These are phyloP conservation scores for Zygosaccharomyces kombuchaensis DNA, from an alignment of 805 yeast species.

Conservation along the genomic window DNA sequence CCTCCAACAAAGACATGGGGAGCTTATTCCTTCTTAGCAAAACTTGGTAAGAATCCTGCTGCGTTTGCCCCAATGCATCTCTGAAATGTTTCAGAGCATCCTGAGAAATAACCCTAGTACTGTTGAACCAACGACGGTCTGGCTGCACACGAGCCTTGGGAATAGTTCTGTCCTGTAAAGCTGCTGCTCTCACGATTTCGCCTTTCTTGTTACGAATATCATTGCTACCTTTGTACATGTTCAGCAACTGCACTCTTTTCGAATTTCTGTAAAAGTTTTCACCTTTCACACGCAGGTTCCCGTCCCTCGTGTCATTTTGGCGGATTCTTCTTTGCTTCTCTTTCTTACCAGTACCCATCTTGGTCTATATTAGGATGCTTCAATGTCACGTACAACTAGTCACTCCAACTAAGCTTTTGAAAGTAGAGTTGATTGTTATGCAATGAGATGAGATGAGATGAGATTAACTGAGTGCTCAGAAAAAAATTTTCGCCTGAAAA, in stretches of 20 bases:
- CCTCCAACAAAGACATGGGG: conserved; percentile 93
- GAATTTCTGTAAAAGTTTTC: conserved; percentile 96
- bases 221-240: conserved; percentile 89
- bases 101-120: conserved; percentile 94
- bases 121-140: conserved; percentile 95
- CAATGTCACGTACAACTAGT: neutral
- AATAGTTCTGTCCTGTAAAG: conserved; percentile 76
- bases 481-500: conserved; percentile 15
- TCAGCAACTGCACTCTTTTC: conserved; percentile 80
- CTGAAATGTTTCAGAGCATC: conserved; percentile 93
- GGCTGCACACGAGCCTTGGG: conserved; percentile 95
- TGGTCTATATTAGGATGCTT: neutral
- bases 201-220: conserved; percentile 85
- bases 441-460: conserved; percentile 23
- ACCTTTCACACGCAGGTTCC: conserved; percentile 90
- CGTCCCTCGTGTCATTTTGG: conserved; percentile 77
- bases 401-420: neutral
- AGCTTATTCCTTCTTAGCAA: conserved; percentile 81
- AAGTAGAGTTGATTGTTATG: neutral
- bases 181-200: conserved; percentile 82
- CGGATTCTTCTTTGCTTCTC: conserved; percentile 84
- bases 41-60: conserved; percentile 80
- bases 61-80: conserved; percentile 85
- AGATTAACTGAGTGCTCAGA: conserved; percentile 13
- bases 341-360: conserved; percentile 90